Evolutionary conservation across 1,284 basidiomycete genomes (phyloP).

Genomic region (Ceratobasidium sp.): DNA sequence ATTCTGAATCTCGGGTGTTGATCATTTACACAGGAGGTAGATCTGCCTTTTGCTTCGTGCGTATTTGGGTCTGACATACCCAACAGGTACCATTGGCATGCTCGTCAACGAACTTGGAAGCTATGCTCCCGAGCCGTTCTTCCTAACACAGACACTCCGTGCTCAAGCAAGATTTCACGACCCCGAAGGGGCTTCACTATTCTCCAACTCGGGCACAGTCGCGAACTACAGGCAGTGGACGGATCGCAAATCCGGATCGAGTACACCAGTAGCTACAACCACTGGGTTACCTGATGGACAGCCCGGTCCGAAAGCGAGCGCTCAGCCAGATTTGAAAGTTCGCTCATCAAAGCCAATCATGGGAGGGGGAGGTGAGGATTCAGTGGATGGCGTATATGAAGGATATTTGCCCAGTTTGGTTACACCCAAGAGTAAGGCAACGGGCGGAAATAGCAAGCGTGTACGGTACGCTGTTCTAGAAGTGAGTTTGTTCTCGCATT

Average conservation of each 20-base stretch:
- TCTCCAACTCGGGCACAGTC: slow-evolving; percentile 73
- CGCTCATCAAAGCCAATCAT: slow-evolving; percentile 69
- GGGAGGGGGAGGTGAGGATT: slow-evolving; percentile 33
- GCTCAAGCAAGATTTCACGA: slow-evolving; percentile 87
- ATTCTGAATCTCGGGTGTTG: slow-evolving; percentile 73
- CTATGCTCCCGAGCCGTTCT: slow-evolving; percentile 87
- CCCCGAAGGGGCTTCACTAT: slow-evolving; percentile 79
- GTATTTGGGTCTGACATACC: slow-evolving; percentile 25
- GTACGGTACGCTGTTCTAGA: slow-evolving; percentile 83
- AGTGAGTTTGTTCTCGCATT: slow-evolving; percentile 54
- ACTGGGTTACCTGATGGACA: not conserved
- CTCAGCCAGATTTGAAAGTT: slow-evolving; percentile 63
- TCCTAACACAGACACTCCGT: slow-evolving; percentile 80
- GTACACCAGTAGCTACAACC: slow-evolving; percentile 2
- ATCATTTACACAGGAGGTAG: slow-evolving; percentile 84
- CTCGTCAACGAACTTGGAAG: slow-evolving; percentile 69
- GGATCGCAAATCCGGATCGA: not conserved
- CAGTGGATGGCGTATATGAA: slow-evolving; percentile 67
- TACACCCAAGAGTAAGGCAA: slow-evolving; percentile 71
- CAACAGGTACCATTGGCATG: slow-evolving; percentile 64
- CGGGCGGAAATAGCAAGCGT: slow-evolving; percentile 69
- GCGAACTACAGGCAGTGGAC: slow-evolving; percentile 77
- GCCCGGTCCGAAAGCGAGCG: not conserved
- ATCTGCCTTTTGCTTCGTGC: not conserved
- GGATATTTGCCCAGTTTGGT: slow-evolving; percentile 74